Evolutionary conservation across 2,329 filamentous ascomycete genomes (phyloP).

Genomic region (Lachnellula arida): DNA sequence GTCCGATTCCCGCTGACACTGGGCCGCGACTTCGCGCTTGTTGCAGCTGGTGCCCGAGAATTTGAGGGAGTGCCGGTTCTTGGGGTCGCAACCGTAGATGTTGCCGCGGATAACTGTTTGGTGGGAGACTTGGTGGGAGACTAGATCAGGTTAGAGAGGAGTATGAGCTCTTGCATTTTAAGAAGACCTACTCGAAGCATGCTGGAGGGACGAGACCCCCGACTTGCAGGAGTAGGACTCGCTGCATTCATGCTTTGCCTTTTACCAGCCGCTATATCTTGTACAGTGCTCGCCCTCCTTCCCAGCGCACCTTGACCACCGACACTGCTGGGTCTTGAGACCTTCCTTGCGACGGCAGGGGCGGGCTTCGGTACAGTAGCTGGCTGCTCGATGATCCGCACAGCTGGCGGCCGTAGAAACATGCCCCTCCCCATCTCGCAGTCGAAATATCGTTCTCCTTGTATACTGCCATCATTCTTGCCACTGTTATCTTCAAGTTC

Average conservation of each 20-base stretch:
- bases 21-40: constrained; percentile 46
- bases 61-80: constrained; percentile 62
- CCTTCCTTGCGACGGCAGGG: constrained; percentile 28
- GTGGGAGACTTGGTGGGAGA: constrained; percentile 77
- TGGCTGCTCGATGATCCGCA: constrained; percentile 54
- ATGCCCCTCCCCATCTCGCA: constrained; percentile 74
- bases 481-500: constrained; percentile 78
- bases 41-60: constrained; percentile 37
- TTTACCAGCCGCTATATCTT: constrained; percentile 52
- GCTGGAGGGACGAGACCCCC: constrained; percentile 49
- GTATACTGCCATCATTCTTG: constrained; percentile 91
- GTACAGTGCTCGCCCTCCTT: constrained; percentile 39
- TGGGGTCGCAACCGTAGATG: constrained; percentile 54
- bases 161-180: not conserved
- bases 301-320: constrained; percentile 26
- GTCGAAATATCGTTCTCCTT: constrained; percentile 84
- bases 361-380: constrained; percentile 33
- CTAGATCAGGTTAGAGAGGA: constrained; percentile 36
- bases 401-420: constrained; percentile 73
- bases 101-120: constrained; percentile 58
- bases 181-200: constrained; percentile 47
- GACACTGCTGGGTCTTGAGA: constrained; percentile 43
- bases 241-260: constrained; percentile 66
- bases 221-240: constrained; percentile 66
- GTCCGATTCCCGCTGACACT: constrained; percentile 51